A percentile compares a stretch with the other conserved stretches of the same genome.
Evolutionary conservation across 225 moss, liverwort and hornwort species (phyloP).

Genomic region (Bryum argenteum): DNA sequence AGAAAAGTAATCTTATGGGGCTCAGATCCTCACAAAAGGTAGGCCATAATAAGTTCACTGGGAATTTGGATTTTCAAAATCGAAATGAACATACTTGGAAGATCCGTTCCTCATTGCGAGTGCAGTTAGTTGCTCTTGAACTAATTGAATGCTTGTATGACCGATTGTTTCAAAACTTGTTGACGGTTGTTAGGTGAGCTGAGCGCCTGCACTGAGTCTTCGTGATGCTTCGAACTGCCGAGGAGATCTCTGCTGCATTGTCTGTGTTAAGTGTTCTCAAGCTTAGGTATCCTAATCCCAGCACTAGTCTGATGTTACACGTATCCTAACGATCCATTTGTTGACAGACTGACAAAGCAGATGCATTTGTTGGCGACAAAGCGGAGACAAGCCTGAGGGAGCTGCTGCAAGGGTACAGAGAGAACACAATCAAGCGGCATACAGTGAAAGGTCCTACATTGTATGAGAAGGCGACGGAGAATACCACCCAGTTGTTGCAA

Average conservation of each 20-base stretch:
- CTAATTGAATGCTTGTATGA: not conserved
- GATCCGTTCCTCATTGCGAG: not conserved
- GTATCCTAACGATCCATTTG: slow-evolving; percentile 9
- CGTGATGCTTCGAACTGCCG: not conserved
- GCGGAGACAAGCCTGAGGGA: slow-evolving; percentile 56
- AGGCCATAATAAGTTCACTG: not conserved
- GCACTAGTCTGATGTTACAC: not conserved
- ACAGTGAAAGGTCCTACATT: slow-evolving; percentile 63
- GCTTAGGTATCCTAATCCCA: not conserved
- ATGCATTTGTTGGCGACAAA: slow-evolving; percentile 61
- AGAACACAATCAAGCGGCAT: slow-evolving; percentile 54
- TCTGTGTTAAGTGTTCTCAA: slow-evolving; percentile 1
- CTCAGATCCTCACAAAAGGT: not conserved
- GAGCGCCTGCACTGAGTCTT: not conserved
- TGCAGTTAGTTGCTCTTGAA: not conserved
- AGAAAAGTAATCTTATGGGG: not conserved
- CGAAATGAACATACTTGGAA: not conserved
- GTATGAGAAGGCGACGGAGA: slow-evolving; percentile 66
- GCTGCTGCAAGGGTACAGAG: slow-evolving; percentile 65
- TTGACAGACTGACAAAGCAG: slow-evolving; percentile 55
- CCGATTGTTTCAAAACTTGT: not conserved
- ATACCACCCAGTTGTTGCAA: slow-evolving; percentile 43
- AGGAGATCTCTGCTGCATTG: too few species aligned
- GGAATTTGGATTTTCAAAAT: not conserved
- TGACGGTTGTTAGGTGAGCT: not conserved